A percentile compares a stretch with the other conserved stretches of the same genome.
phyloP scores from a whole-genome alignment of 768 basidiomycete genomes.

The Mycena sanguinolenta region DNA sequence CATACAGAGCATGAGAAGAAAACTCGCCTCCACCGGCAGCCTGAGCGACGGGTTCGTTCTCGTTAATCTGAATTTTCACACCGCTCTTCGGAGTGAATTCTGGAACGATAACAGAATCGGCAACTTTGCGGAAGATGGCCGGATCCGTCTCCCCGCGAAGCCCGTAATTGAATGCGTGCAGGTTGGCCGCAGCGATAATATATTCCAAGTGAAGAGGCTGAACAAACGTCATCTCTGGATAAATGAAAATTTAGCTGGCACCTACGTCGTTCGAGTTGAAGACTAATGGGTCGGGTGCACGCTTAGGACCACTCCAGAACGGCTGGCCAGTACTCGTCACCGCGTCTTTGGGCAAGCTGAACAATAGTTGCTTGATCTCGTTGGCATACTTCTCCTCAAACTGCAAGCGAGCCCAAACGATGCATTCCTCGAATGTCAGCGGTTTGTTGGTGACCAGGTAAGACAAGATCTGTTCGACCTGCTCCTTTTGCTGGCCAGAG shows the following conservation, averaged over 20 bases:
- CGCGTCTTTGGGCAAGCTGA: constrained; percentile 95
- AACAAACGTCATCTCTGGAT: constrained; percentile 18
- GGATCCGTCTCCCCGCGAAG: constrained; percentile 90
- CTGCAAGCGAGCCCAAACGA: constrained; percentile 94
- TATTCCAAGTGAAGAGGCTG: constrained; percentile 90
- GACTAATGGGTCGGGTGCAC: constrained; percentile 90
- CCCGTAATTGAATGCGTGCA: constrained; percentile 98
- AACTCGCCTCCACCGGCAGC: constrained; percentile 57
- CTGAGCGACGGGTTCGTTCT: constrained; percentile 88
- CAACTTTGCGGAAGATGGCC: constrained; percentile 84
- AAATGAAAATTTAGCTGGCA: constrained; percentile 24
- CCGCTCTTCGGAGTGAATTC: constrained; percentile 95
- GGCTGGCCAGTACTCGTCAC: constrained; percentile 92
- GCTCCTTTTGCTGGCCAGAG: constrained; percentile 92
- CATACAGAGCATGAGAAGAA: background rate
- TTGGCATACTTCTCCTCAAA: constrained; percentile 96
- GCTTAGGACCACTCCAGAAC: constrained; percentile 99
- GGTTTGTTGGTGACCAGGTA: constrained; percentile 95
- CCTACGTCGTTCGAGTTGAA: constrained; percentile 92
- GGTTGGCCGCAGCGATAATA: constrained; percentile 93
- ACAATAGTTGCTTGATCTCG: constrained; percentile 91
- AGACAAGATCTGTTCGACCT: constrained; percentile 88
- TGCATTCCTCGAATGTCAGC: constrained; percentile 96
- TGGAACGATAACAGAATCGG: constrained; percentile 86
- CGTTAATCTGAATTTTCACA: constrained; percentile 93